Base-by-base conservation (phyloP, 1,284 basidiomycete genomes). In the Pyrrhoderma lamaoense region DNA sequence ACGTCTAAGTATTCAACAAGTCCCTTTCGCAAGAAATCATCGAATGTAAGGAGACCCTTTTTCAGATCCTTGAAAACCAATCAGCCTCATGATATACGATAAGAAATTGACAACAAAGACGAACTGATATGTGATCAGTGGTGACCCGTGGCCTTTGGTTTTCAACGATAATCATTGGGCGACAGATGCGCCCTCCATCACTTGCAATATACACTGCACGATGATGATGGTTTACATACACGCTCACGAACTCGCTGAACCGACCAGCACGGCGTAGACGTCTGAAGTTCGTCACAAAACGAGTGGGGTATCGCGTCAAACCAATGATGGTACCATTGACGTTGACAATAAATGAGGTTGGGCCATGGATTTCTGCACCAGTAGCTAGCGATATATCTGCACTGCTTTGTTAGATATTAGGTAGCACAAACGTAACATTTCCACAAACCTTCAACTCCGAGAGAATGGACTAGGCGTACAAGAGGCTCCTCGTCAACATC, bases 1-100 rank as follows among this genome's bases (percentile, higher is more conserved):
- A 98, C 95, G 64, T 99, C 96, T 43, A 99, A 81, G 65, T 99
- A 99, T 67, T 99, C 96, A 58, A 99, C 90, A n/a, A 99, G 76
- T n/a, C 96, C 96, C 52, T 84, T 83, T 45, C 80, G 79, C 16
- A 99, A 74, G 70, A 99, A 99, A 66, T 96, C 93, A 67, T 99
- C 95, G 64, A 99, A 99, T 0, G 82, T 81, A 46, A 91, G 77
- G 46, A 73, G 71, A 23, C 83, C 85, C 53, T 82, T 77, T 65
- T 95, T 95, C 50, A 99, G 76, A 65, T 87, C 72, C 83, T 93
- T 61, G 7, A 48, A 16, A 8, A 16, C 16, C 13, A 19, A 40
- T 42, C 8, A 38, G 21, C 42, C 27, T 23, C 3, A 40, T 2
- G n/a, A 16, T 13, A 48, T 16, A 47, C n/a, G 18, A 53, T 36